Evolutionary conservation across 176 grass and related monocot species (phyloP).

Genomic region (Puya raimondii): DNA sequence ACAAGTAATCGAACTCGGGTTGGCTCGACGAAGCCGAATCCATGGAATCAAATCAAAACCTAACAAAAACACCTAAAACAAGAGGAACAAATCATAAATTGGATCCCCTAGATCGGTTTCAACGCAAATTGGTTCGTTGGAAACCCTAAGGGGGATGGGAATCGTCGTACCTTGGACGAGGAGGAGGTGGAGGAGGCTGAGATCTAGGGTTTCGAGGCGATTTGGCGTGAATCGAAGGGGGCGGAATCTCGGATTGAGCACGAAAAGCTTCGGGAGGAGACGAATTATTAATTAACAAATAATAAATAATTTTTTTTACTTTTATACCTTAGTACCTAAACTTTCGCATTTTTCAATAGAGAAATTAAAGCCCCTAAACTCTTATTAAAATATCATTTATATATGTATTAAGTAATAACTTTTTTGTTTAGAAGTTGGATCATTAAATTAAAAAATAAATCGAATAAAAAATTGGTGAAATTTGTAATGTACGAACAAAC

Average conservation of each 20-base stretch:
- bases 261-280: not conserved
- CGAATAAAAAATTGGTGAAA: too few relatives aligned
- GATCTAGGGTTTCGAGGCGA: conserved; percentile 36
- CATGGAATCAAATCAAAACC: conserved; percentile 7
- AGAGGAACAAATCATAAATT: not conserved
- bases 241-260: not conserved
- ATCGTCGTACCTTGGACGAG: not conserved
- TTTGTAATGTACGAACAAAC: too few relatives aligned
- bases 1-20: conserved; percentile 87
- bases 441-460: too few relatives aligned
- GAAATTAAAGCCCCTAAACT: too few relatives aligned
- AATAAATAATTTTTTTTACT: too few relatives aligned
- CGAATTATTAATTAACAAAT: not conserved
- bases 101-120: not conserved
- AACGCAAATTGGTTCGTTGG: not conserved
- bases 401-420: too few relatives aligned
- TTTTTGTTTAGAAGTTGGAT: too few relatives aligned
- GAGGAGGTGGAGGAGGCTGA: conserved; percentile 9
- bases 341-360: too few relatives aligned
- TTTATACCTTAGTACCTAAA: too few relatives aligned
- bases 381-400: too few relatives aligned
- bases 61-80: not conserved
- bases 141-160: not conserved
- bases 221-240: not conserved
- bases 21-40: conserved; percentile 54